Evolutionary conservation across 192 early-diverging fungal genomes (phyloP).

Genomic region (Podila epigama): DNA sequence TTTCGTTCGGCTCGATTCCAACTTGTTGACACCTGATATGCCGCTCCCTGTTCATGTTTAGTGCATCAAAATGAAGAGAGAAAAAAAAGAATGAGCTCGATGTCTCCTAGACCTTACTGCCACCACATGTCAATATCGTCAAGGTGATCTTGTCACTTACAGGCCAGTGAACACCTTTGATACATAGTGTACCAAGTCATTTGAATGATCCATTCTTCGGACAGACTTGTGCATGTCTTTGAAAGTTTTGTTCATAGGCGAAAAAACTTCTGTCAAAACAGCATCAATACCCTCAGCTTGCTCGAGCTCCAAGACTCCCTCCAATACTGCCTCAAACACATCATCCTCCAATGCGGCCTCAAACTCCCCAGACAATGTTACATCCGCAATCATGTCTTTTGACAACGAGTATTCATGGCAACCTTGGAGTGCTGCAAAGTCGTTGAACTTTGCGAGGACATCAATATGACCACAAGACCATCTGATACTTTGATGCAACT

Average conservation of each 20-base stretch:
- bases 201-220: conserved; percentile 6
- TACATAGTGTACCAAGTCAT: conserved; percentile 8
- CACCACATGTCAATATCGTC: background rate
- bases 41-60: background rate
- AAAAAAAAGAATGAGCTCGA: background rate
- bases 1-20: conserved; percentile 1
- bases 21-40: conserved; percentile 2
- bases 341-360: no score
- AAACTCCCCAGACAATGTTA: background rate
- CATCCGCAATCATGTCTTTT: background rate
- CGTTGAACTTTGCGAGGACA: background rate
- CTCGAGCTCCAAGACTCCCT: background rate
- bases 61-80: conserved; percentile 2
- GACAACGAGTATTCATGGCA: background rate
- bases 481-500: background rate
- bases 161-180: conserved; percentile 15
- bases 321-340: conserved; percentile 6
- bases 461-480: background rate
- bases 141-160: background rate
- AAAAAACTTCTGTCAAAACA: conserved; percentile 2
- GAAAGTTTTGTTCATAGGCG: conserved; percentile 2
- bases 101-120: background rate
- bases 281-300: background rate
- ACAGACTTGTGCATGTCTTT: conserved; percentile 5
- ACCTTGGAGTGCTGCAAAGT: background rate